phyloP scores from a whole-genome alignment of 345 rosid species.

The Hypericum androsaemum region DNA sequence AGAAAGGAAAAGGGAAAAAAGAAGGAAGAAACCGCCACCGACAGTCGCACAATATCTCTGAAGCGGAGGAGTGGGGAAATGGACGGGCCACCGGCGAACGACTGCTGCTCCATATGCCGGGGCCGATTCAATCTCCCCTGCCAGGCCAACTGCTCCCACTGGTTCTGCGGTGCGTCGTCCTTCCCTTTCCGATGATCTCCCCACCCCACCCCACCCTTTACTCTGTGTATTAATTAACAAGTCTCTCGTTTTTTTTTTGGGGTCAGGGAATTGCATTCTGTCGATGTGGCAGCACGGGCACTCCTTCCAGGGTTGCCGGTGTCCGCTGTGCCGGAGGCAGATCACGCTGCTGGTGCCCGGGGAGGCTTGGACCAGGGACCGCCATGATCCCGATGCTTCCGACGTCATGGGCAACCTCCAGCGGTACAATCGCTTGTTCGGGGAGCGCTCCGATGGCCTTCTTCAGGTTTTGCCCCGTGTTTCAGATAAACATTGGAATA shows the following conservation, averaged over 20 bases:
- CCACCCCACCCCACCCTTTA: too few species aligned
- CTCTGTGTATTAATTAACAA: too few species aligned
- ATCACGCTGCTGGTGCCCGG: conserved; percentile 72
- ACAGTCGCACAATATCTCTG: too few species aligned
- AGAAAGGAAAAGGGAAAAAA: too few species aligned
- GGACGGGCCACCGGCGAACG: conserved; percentile 65
- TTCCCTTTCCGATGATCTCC: not conserved
- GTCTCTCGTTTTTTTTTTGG: not conserved
- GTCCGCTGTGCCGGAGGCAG: conserved; percentile 82
- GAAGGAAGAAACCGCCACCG: too few species aligned
- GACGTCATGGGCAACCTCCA: conserved; percentile 45
- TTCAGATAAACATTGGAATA: too few species aligned
- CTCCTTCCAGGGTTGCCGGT: conserved; percentile 56
- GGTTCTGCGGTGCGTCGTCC: conserved; percentile 75
- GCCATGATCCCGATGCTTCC: conserved; percentile 31
- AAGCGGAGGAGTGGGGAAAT: conserved; percentile 17
- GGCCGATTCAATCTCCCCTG: conserved; percentile 59
- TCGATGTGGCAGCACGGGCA: conserved; percentile 78
- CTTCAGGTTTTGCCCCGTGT: conserved; percentile 41
- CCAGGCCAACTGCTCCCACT: conserved; percentile 93
- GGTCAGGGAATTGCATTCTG: conserved; percentile 70
- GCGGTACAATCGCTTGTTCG: conserved; percentile 65
- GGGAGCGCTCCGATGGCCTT: conserved; percentile 39
- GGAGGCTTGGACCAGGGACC: conserved; percentile 43
- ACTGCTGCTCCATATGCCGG: conserved; percentile 72